phyloP scores from a whole-genome alignment of 2,329 filamentous ascomycete species.

The Cucurbitaria berberidis region DNA sequence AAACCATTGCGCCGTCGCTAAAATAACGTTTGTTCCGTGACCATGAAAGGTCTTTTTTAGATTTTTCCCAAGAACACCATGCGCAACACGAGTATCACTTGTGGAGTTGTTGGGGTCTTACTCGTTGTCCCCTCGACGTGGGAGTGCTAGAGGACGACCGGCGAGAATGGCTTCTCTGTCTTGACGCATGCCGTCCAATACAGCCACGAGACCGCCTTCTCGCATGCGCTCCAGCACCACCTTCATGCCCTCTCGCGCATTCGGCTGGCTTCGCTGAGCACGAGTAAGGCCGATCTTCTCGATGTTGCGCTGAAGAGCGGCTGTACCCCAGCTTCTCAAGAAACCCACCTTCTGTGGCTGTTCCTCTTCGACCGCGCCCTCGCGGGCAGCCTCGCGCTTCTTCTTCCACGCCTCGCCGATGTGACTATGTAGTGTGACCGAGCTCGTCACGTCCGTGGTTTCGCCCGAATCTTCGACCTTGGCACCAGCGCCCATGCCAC shows the following conservation, averaged over 20 bases:
- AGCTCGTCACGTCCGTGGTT: conserved; percentile 73
- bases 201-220: conserved; percentile 69
- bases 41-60: conserved; percentile 12
- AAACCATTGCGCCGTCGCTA: conserved; percentile 42
- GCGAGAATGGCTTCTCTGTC: conserved; percentile 58
- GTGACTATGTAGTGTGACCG: conserved; percentile 73
- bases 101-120: conserved; percentile 1
- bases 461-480: conserved; percentile 44
- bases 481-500: conserved; percentile 26
- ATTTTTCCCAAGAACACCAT: conserved; percentile 1
- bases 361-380: conserved; percentile 52
- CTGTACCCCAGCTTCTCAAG: conserved; percentile 69
- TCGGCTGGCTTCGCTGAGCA: conserved; percentile 77
- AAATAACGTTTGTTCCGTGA: conserved; percentile 24
- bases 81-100: background rate
- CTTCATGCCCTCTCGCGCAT: conserved; percentile 83
- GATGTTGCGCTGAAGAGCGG: conserved; percentile 78
- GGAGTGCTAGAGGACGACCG: conserved; percentile 27
- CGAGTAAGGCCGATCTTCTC: conserved; percentile 79
- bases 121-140: conserved; percentile 29
- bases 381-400: conserved; percentile 51
- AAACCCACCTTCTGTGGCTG: conserved; percentile 60
- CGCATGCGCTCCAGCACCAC: conserved; percentile 76
- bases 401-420: conserved; percentile 70
- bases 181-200: conserved; percentile 72